Evolutionary conservation across 768 basidiomycete species (phyloP).

Genomic region (Pholiota molesta): DNA sequence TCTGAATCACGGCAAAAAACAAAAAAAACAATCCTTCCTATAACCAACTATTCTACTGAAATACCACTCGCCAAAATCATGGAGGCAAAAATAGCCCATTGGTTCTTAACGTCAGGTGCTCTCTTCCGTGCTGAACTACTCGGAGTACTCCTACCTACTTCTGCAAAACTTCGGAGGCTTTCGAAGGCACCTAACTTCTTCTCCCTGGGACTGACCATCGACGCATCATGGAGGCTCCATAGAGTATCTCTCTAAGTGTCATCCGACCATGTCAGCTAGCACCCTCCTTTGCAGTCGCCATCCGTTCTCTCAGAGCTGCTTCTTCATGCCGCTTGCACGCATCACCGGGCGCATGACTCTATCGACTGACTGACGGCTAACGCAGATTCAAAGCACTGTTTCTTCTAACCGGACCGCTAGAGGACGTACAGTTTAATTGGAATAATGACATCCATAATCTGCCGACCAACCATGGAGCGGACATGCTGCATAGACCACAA

Average conservation of each 20-base stretch:
- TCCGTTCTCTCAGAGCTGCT: background rate
- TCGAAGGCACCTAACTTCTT: constrained; percentile 12
- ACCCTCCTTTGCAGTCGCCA: background rate
- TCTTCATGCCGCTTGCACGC: background rate
- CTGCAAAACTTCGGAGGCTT: constrained; percentile 18
- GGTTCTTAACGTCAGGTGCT: background rate
- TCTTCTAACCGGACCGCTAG: background rate
- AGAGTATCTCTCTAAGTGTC: constrained; percentile 4
- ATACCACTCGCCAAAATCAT: background rate
- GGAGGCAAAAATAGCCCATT: background rate
- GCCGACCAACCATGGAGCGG: background rate
- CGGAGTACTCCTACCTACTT: background rate
- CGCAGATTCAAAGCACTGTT: background rate
- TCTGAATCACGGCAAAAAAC: too few relatives aligned
- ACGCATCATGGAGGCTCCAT: background rate
- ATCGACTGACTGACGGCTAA: background rate
- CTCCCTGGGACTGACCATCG: background rate
- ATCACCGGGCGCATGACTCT: background rate
- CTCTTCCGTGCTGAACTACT: background rate
- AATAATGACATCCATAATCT: background rate
- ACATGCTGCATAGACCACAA: background rate
- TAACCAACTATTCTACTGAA: background rate
- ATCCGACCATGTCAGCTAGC: constrained; percentile 6
- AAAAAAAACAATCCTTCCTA: too few relatives aligned
- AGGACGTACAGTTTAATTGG: background rate